phyloP scores from a whole-genome alignment of 768 basidiomycete genomes.

The Artomyces pyxidatus region DNA sequence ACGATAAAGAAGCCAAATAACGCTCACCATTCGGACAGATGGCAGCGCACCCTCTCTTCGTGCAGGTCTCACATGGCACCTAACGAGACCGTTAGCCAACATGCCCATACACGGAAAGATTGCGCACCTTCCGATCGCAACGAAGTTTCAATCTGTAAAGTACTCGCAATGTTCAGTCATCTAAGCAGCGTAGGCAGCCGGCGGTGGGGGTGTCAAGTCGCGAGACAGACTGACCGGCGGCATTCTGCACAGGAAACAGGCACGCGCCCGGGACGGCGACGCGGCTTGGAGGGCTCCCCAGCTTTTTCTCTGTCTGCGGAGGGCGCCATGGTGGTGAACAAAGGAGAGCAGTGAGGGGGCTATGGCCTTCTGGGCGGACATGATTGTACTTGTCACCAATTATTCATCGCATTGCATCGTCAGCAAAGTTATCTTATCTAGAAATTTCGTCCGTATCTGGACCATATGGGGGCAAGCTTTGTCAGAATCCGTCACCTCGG shows the following conservation, averaged over 20 bases:
- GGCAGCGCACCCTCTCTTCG: slow-evolving; percentile 62
- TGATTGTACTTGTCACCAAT: too few relatives aligned
- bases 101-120: not conserved
- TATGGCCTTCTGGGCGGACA: too few relatives aligned
- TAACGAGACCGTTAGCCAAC: slow-evolving; percentile 19
- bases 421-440: too few relatives aligned
- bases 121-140: slow-evolving; percentile 57
- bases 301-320: not conserved
- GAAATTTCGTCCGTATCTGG: too few relatives aligned
- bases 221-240: slow-evolving; percentile 24
- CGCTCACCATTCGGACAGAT: slow-evolving; percentile 74
- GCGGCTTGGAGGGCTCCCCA: slow-evolving; percentile 3
- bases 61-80: slow-evolving; percentile 76
- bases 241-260: slow-evolving; percentile 29
- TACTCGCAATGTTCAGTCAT: too few relatives aligned
- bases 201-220: not conserved
- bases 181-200: not conserved
- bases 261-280: slow-evolving; percentile 18
- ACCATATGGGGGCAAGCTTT: too few relatives aligned
- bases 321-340: not conserved
- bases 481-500: too few relatives aligned
- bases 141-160: slow-evolving; percentile 51
- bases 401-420: too few relatives aligned
- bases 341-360: too few relatives aligned
- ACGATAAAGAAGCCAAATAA: slow-evolving; percentile 4